A percentile compares a stretch with the other conserved stretches of the same genome.
Evolutionary conservation across 345 rosid genomes (phyloP).

Genomic region (Heritiera fomes): DNA sequence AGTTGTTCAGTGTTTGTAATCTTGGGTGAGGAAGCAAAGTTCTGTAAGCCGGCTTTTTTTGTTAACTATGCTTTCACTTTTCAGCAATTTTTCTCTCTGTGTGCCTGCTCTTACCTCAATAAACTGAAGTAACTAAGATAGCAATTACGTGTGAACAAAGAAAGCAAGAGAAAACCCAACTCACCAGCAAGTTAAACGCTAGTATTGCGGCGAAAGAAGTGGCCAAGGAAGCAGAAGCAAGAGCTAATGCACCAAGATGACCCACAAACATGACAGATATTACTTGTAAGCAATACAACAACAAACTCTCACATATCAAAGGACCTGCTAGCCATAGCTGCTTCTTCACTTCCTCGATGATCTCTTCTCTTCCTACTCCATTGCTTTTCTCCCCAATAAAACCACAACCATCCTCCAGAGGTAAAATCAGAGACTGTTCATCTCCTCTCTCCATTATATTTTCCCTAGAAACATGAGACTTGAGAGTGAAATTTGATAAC

Average conservation of each 20-base stretch:
- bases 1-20: too few species aligned
- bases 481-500: background rate
- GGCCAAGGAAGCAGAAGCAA: slow-evolving; percentile 48
- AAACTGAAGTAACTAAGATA: background rate
- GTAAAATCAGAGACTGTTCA: slow-evolving; percentile 8
- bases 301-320: slow-evolving; percentile 19
- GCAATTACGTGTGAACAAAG: background rate
- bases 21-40: too few species aligned
- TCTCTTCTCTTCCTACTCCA: background rate
- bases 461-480: background rate
- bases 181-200: slow-evolving; percentile 44
- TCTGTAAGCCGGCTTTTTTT: background rate
- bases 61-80: too few species aligned
- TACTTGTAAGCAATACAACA: slow-evolving; percentile 22
- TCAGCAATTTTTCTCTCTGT: too few species aligned
- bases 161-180: background rate
- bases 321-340: slow-evolving; percentile 25
- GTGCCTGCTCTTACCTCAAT: too few species aligned
- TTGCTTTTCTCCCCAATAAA: background rate
- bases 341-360: slow-evolving; percentile 25
- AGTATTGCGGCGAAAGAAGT: slow-evolving; percentile 44
- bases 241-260: slow-evolving; percentile 30
- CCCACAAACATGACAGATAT: slow-evolving; percentile 46
- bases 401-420: background rate
- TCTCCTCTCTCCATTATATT: slow-evolving; percentile 11